These are phyloP conservation scores for Eutrema japonicum DNA, from an alignment of 345 rosid species.

Conservation along the genomic window DNA sequence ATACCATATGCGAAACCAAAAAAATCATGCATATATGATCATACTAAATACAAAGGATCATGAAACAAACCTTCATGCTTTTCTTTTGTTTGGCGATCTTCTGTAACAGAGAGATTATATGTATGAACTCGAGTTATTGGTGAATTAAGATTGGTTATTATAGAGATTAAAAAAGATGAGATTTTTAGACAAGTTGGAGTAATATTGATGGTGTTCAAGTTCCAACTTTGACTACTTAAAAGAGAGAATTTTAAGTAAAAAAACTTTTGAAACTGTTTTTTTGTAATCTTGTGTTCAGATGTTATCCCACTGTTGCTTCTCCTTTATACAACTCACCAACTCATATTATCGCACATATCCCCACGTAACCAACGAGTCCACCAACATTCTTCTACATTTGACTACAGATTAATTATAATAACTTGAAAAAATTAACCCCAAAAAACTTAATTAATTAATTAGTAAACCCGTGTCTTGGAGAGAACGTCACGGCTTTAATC, in stretches of 20 bases:
- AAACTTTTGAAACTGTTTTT: slow-evolving; percentile 13
- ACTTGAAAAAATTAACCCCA: background rate
- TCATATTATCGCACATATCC: slow-evolving; percentile 34
- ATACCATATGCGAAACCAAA: background rate
- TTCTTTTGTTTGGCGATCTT: background rate
- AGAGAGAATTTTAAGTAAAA: slow-evolving; percentile 30
- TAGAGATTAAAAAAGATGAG: background rate
- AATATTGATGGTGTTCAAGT: slow-evolving; percentile 66
- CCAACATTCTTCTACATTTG: slow-evolving; percentile 44
- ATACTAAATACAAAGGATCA: slow-evolving; percentile 11
- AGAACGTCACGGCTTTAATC: slow-evolving; percentile 49
- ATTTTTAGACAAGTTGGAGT: slow-evolving; percentile 32
- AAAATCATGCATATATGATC: slow-evolving; percentile 15
- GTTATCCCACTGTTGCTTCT: slow-evolving; percentile 31
- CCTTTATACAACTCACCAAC: slow-evolving; percentile 42
- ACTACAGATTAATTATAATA: slow-evolving; percentile 16
- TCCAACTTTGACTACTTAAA: slow-evolving; percentile 51
- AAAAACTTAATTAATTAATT: slow-evolving; percentile 20
- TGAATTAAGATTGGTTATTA: slow-evolving; percentile 33
- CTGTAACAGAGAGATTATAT: background rate
- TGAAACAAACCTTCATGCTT: slow-evolving; percentile 42
- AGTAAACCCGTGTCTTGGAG: slow-evolving; percentile 39
- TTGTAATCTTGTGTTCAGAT: slow-evolving; percentile 44
- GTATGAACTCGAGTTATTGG: slow-evolving; percentile 23
- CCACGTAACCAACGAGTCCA: slow-evolving; percentile 42